phyloP scores from a whole-genome alignment of 305 asterid species.

The Galium porrigens region DNA sequence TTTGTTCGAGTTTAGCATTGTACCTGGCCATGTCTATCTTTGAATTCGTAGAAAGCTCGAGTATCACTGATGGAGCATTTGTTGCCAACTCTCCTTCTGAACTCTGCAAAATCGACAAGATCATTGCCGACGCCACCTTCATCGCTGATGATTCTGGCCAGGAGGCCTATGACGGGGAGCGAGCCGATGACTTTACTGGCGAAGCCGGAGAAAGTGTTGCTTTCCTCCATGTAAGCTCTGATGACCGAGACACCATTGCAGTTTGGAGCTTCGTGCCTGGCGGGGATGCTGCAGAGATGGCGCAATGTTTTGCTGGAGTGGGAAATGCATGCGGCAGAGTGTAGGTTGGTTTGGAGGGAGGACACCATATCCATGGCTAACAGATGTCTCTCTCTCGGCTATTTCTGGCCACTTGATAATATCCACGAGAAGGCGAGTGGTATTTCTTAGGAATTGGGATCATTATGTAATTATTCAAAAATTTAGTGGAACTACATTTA shows the following conservation, averaged over 20 bases:
- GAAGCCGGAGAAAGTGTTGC: slow-evolving; percentile 50
- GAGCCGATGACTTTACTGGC: slow-evolving; percentile 71
- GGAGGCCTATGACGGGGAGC: slow-evolving; percentile 70
- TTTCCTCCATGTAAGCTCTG: slow-evolving; percentile 66
- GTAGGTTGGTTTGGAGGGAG: slow-evolving; percentile 44
- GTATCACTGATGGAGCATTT: slow-evolving; percentile 76
- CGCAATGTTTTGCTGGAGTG: slow-evolving; percentile 30
- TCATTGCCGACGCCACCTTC: slow-evolving; percentile 88
- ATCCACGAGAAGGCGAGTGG: slow-evolving; percentile 20
- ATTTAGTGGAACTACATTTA: no score
- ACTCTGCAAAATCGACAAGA: slow-evolving; percentile 71
- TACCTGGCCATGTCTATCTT: slow-evolving; percentile 77
- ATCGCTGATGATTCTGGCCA: slow-evolving; percentile 59
- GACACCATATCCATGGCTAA: slow-evolving; percentile 52
- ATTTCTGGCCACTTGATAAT: slow-evolving; percentile 19
- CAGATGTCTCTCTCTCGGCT: slow-evolving; percentile 13
- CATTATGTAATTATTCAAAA: background rate
- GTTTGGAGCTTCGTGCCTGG: slow-evolving; percentile 20
- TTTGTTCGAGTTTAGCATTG: background rate
- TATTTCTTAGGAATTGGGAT: background rate
- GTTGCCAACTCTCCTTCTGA: slow-evolving; percentile 72
- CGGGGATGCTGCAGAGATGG: slow-evolving; percentile 30
- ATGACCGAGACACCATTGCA: slow-evolving; percentile 30
- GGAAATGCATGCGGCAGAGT: slow-evolving; percentile 18
- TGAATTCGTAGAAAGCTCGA: slow-evolving; percentile 56